Base-by-base conservation (phyloP, 805 yeast genomes). In the Ogataea wickerhamii region DNA sequence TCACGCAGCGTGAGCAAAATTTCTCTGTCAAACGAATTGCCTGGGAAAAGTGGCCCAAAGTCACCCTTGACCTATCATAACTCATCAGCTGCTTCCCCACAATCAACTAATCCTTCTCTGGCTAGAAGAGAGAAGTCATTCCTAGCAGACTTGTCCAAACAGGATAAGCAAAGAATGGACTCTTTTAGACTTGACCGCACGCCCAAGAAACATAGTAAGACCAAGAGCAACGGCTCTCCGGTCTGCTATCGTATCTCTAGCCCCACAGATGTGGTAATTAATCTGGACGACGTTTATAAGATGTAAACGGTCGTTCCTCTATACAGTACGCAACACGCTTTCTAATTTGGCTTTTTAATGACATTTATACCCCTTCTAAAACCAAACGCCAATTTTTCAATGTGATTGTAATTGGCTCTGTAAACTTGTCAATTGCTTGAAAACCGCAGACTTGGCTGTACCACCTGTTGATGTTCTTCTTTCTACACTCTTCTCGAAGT, bases 391-490 rank as follows among this genome's bases (percentile, higher is more conserved):
- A n/a, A n/a, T 8, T 14, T 14, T 27, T 27, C 17, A 12, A 12
- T n/a, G n/a, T n/a, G 30, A 14, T 8, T 41, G 20, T 23, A 45
- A 31, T 36, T 41, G 45, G 23, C 39, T 23, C 11, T 30, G 25
- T 48, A 75, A 61, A 36, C 45, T 51, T 3, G 56, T 60, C 32
- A 91, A 67, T 64, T 93, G 98, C 54, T 78, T 74, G 34, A 78
- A 57, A n/a, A 93, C 86, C 12, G 98, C 97, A 24, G 78, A 64
- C 63, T 81, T 87, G 12, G 98, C 96, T 22, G 98, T 89, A 50
- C 99, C 99, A 45, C 99, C 99, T 40, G 80, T 88, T 16, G 98
- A 96, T 36, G 82, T 78, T 68, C 98, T 86, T 74, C 95, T 85
- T 70, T 93, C 99, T 18, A 93, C 98, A 58, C 95, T 84, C 44